These are phyloP conservation scores for Pleurotus ostreatus DNA, from an alignment of 768 basidiomycete species.

Conservation along the genomic window DNA sequence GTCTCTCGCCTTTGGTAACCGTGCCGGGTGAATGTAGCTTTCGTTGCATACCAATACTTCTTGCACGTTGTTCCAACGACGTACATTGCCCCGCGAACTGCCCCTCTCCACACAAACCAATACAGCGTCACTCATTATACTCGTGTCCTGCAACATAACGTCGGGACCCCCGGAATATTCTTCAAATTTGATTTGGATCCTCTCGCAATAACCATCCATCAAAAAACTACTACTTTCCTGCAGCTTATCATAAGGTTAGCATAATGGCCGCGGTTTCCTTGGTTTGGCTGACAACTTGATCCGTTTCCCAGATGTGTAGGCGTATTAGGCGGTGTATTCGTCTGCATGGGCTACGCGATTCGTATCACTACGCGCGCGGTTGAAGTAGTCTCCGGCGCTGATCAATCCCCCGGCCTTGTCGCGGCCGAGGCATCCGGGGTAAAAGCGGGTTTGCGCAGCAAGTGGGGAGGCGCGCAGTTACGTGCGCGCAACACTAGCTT, in stretches of 20 bases:
- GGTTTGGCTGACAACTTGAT: neutral
- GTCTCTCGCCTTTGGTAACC: neutral
- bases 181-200: slow-evolving; percentile 98
- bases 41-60: slow-evolving; percentile 92
- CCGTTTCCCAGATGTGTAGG: slow-evolving; percentile 58
- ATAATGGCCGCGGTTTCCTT: neutral
- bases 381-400: slow-evolving; percentile 57
- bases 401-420: slow-evolving; percentile 46
- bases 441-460: slow-evolving; percentile 49
- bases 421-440: slow-evolving; percentile 64
- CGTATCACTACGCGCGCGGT: slow-evolving; percentile 62
- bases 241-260: slow-evolving; percentile 72
- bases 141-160: slow-evolving; percentile 66
- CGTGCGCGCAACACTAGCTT: slow-evolving; percentile 44
- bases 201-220: slow-evolving; percentile 77
- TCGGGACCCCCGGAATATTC: slow-evolving; percentile 90
- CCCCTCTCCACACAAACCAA: slow-evolving; percentile 71
- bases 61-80: slow-evolving; percentile 94
- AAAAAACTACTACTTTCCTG: slow-evolving; percentile 79
- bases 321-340: slow-evolving; percentile 91
- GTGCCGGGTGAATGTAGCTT: slow-evolving; percentile 42
- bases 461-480: slow-evolving; percentile 66
- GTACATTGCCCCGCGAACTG: slow-evolving; percentile 72
- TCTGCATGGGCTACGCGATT: slow-evolving; percentile 77
- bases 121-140: slow-evolving; percentile 95